Percentiles rank a stretch among this genome's conserved stretches.
These are phyloP conservation scores for Podospora didyma DNA, from an alignment of 495 filamentous ascomycete genomes.

Conservation along the genomic window DNA sequence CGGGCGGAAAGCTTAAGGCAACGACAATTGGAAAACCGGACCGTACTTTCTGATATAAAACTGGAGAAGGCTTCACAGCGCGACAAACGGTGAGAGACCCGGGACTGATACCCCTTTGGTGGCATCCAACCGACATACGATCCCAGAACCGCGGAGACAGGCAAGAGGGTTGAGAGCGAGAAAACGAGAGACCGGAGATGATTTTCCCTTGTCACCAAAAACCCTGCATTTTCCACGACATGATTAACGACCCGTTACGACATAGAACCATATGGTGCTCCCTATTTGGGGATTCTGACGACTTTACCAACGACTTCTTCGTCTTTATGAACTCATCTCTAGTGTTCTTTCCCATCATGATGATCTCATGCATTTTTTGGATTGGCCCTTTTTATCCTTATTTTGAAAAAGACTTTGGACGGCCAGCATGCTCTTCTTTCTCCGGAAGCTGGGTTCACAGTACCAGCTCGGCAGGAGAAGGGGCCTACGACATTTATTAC, in stretches of 20 bases:
- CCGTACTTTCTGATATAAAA: conserved; percentile 36
- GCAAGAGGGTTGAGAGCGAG: conserved; percentile 1
- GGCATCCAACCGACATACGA: conserved; percentile 6
- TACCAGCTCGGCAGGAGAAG: conserved; percentile 16
- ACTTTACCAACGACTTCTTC: conserved; percentile 3
- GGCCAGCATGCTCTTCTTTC: not conserved
- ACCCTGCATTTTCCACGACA: conserved; percentile 28
- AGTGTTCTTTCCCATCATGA: not conserved
- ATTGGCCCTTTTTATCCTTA: conserved; percentile 4
- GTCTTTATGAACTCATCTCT: conserved; percentile 6
- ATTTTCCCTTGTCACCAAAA: conserved; percentile 13
- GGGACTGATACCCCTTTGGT: conserved; percentile 26
- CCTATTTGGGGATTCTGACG: conserved; percentile 11
- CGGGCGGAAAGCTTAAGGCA: conserved; percentile 6
- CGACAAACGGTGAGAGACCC: conserved; percentile 20
- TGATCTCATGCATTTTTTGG: conserved; percentile 7
- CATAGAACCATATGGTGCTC: conserved; percentile 22
- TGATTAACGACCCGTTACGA: conserved; percentile 28
- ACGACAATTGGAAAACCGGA: conserved; percentile 5
- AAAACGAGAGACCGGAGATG: conserved; percentile 13
- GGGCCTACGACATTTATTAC: not conserved
- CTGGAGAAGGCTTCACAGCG: conserved; percentile 48
- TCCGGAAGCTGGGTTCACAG: conserved; percentile 25
- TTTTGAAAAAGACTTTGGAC: conserved; percentile 2
- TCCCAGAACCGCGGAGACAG: not conserved